phyloP scores from a whole-genome alignment of 1,284 basidiomycete genomes.

The Pseudozyma hubeiensis region DNA sequence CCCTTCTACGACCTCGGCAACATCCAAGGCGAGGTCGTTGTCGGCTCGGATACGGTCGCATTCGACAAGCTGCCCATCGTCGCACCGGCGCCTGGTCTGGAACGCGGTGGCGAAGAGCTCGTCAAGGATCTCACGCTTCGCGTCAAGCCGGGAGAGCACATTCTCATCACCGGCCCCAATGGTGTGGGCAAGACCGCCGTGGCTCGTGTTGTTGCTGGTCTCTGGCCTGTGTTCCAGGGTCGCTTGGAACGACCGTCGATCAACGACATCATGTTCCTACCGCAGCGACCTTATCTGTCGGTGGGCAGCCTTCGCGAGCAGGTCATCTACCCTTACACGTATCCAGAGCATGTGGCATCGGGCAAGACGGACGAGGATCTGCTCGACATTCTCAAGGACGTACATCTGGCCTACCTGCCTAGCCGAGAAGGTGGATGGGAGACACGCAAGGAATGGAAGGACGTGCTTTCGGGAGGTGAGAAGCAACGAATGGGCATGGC shows the following conservation, averaged over 20 bases:
- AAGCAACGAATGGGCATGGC: slow-evolving; percentile 77
- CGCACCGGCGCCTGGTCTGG: slow-evolving; percentile 75
- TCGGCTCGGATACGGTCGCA: slow-evolving; percentile 43
- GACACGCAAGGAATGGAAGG: slow-evolving; percentile 91
- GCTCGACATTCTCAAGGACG: slow-evolving; percentile 79
- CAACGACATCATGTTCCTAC: slow-evolving; percentile 83
- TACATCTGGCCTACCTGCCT: slow-evolving; percentile 87
- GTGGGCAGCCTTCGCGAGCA: slow-evolving; percentile 88
- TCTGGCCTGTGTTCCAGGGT: slow-evolving; percentile 78
- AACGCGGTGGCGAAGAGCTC: slow-evolving; percentile 74
- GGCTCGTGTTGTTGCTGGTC: slow-evolving; percentile 86
- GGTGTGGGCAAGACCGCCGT: slow-evolving; percentile 91
- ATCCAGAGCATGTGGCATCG: slow-evolving; percentile 60
- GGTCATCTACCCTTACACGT: slow-evolving; percentile 71
- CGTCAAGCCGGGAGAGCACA: slow-evolving; percentile 84
- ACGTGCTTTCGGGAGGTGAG: slow-evolving; percentile 82
- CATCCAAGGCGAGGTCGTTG: slow-evolving; percentile 69
- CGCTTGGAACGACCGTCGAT: slow-evolving; percentile 60
- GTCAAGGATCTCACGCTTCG: slow-evolving; percentile 79
- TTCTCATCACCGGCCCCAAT: slow-evolving; percentile 90
- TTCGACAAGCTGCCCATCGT: slow-evolving; percentile 76
- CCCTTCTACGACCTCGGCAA: slow-evolving; percentile 66
- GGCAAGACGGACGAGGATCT: slow-evolving; percentile 79
- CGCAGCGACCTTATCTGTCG: slow-evolving; percentile 91
- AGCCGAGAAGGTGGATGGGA: slow-evolving; percentile 81